phyloP scores from a whole-genome alignment of 2,329 filamentous ascomycete species.

The Aulographum hederae region DNA sequence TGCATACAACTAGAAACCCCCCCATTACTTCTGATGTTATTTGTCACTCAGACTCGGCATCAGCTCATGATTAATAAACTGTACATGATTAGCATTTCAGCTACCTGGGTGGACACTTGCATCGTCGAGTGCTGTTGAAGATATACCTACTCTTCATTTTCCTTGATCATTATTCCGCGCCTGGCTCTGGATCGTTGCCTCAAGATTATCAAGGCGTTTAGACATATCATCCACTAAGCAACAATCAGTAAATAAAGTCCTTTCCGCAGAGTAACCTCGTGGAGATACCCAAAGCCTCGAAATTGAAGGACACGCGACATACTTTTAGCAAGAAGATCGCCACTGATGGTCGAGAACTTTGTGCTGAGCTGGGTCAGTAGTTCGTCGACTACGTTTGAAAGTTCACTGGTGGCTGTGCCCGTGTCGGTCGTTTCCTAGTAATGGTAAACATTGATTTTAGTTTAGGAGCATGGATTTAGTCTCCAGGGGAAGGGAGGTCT shows the following conservation, averaged over 20 bases:
- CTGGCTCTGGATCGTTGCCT: constrained; percentile 47
- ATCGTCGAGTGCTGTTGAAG: too few relatives aligned
- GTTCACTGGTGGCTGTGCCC: constrained; percentile 44
- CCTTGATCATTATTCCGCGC: constrained; percentile 16
- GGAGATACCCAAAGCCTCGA: not conserved
- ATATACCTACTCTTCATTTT: not conserved
- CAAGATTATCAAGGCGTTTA: constrained; percentile 64
- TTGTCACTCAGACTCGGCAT: too few relatives aligned
- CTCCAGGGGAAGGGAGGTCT: too few relatives aligned
- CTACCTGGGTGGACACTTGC: too few relatives aligned
- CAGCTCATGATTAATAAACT: too few relatives aligned
- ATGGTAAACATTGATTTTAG: too few relatives aligned
- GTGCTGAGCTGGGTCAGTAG: constrained; percentile 66
- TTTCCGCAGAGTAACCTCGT: not conserved
- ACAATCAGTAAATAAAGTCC: too few relatives aligned
- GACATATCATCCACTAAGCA: constrained; percentile 87
- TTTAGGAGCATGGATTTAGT: too few relatives aligned
- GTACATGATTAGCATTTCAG: too few relatives aligned
- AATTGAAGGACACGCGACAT: constrained; percentile 14
- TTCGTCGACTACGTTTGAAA: constrained; percentile 69
- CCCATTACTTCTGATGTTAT: too few relatives aligned
- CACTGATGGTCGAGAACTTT: constrained; percentile 72
- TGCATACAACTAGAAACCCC: too few relatives aligned
- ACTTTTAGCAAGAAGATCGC: constrained; percentile 82
- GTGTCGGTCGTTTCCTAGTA: too few relatives aligned